Evolutionary conservation across 805 yeast genomes (phyloP).

Genomic region (Schizosaccharomyces lindneri): DNA sequence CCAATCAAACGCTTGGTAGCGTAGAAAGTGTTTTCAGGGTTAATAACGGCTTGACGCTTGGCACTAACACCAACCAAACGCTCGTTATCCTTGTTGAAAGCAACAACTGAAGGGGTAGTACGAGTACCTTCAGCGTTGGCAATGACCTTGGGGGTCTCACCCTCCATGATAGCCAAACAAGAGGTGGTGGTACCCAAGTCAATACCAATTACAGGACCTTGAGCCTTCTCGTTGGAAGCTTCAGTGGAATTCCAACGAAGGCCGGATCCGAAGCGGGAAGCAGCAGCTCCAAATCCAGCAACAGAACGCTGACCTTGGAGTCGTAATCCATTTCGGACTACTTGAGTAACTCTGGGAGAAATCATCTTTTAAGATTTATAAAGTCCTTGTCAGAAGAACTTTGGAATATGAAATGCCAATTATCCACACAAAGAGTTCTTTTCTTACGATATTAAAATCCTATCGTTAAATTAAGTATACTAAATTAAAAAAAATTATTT

Average conservation of each 20-base stretch:
- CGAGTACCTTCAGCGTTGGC: slow-evolving; percentile 59
- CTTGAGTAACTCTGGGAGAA: no score
- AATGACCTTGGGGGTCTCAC: slow-evolving; percentile 47
- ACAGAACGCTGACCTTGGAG: background rate
- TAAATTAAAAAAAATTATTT: no score
- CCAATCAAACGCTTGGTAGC: slow-evolving; percentile 92
- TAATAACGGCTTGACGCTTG: slow-evolving; percentile 84
- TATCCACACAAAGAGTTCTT: no score
- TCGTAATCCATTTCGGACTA: background rate
- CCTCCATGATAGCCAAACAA: slow-evolving; percentile 62
- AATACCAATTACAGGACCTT: slow-evolving; percentile 52
- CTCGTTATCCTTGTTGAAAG: slow-evolving; percentile 78
- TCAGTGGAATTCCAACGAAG: slow-evolving; percentile 23
- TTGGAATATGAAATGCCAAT: no score
- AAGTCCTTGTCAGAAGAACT: no score
- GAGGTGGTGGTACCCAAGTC: slow-evolving; percentile 79
- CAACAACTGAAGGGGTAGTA: slow-evolving; percentile 84
- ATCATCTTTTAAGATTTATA: no score
- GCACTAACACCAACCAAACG: slow-evolving; percentile 86
- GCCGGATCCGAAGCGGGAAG: background rate
- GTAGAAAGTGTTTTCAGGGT: slow-evolving; percentile 78
- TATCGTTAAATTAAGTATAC: no score
- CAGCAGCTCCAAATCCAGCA: background rate
- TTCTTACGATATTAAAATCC: no score
- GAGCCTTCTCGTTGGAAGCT: slow-evolving; percentile 19